Conservation (phyloP, 768 basidiomycete genomes). For the Hypholoma fasciculare region DNA sequence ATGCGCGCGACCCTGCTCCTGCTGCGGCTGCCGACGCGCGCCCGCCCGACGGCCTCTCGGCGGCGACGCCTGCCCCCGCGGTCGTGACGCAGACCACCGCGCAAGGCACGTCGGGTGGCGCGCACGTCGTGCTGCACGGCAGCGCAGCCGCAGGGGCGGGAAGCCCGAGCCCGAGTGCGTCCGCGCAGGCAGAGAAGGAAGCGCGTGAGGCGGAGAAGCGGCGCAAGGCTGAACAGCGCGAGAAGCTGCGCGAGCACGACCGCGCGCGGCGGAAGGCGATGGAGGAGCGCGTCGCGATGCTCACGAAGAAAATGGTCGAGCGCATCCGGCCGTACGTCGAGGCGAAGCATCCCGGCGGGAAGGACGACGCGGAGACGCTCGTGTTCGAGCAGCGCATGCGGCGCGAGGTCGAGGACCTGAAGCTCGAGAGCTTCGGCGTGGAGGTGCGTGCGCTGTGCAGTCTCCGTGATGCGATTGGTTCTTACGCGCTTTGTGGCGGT, state of each 20-base stretch:
- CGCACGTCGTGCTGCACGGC: conserved; percentile 23
- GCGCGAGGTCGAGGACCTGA: conserved; percentile 90
- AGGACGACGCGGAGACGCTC: conserved; percentile 80
- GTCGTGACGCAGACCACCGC: conserved; percentile 5
- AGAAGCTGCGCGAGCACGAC: conserved; percentile 82
- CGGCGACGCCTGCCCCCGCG: conserved; percentile 13
- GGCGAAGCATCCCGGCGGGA: conserved; percentile 78
- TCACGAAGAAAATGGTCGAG: conserved; percentile 82
- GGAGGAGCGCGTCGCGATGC: conserved; percentile 70
- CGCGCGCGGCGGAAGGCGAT: conserved; percentile 77
- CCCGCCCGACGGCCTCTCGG: conserved; percentile 4
- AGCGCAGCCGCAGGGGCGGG: conserved; percentile 4
- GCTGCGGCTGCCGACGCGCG: background rate
- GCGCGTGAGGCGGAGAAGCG: conserved; percentile 48
- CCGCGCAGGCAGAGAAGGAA: conserved; percentile 25
- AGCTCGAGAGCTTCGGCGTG: conserved; percentile 96
- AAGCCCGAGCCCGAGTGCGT: conserved; percentile 9
- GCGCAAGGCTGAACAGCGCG: conserved; percentile 79
- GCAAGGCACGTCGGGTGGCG: conserved; percentile 3
- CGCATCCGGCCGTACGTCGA: conserved; percentile 89
- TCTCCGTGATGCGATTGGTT: background rate
- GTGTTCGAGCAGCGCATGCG: conserved; percentile 76
- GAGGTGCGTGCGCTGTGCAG: conserved; percentile 54
- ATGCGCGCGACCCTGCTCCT: background rate
- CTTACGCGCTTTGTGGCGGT: background rate